These are phyloP conservation scores for Cyclostephanos invisitatus DNA, from an alignment of 108 stramenopile species.

Conservation along the genomic window DNA sequence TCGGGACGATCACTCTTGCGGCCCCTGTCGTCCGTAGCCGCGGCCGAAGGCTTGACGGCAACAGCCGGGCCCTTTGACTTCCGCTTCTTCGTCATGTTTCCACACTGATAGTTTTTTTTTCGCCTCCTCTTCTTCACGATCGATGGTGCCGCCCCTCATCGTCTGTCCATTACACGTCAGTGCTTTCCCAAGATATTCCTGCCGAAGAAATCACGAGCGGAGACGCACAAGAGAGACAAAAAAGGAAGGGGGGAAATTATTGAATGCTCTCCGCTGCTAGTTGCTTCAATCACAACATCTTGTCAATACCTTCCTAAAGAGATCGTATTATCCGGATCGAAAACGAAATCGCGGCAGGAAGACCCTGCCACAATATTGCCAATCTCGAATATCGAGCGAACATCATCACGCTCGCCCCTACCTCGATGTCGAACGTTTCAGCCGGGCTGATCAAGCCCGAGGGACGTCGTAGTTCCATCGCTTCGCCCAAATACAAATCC, in stretches of 20 bases:
- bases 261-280: no score
- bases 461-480: neutral
- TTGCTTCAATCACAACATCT: no score
- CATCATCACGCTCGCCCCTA: neutral
- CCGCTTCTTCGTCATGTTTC: slow-evolving; percentile 29
- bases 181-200: no score
- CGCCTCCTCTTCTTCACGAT: no score
- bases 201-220: no score
- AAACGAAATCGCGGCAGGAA: neutral
- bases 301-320: no score
- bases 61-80: slow-evolving; percentile 31
- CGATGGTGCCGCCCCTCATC: no score
- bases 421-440: neutral
- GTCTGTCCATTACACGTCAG: no score
- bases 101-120: no score
- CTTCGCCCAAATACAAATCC: neutral
- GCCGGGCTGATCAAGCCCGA: neutral
- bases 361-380: neutral
- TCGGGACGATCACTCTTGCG: slow-evolving; percentile 13
- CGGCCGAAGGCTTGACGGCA: slow-evolving; percentile 27
- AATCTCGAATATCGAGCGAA: no score
- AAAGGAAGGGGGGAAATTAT: no score
- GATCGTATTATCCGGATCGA: neutral
- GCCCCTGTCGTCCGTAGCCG: slow-evolving; percentile 13
- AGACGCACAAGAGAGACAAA: no score